Conservation (phyloP, 805 yeast genomes). For the Barnettozyma californica region DNA sequence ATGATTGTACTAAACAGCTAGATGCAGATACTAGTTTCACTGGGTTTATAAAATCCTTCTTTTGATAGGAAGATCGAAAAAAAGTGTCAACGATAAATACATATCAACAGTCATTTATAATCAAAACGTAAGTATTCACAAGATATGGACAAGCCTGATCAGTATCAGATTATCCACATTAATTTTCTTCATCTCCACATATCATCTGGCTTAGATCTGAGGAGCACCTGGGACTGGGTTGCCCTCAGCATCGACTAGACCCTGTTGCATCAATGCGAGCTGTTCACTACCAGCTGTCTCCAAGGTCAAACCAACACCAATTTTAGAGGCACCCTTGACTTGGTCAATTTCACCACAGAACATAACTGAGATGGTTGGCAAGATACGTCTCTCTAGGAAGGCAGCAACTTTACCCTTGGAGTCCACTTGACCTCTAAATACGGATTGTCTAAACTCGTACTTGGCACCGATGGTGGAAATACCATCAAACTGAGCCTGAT, state of each 20-base stretch:
- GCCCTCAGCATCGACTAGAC: constrained; percentile 75
- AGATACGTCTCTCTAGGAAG: constrained; percentile 86
- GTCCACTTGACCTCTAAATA: constrained; percentile 92
- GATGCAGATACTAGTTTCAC: constrained; percentile 15
- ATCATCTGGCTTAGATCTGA: constrained; percentile 33
- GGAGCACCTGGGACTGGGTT: constrained; percentile 83
- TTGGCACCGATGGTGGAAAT: constrained; percentile 93
- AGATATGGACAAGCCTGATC: constrained; percentile 2
- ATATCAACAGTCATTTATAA: background rate
- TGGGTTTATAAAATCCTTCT: constrained; percentile 20
- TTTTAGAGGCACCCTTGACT: constrained; percentile 64
- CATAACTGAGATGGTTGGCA: constrained; percentile 84
- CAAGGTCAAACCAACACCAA: constrained; percentile 93
- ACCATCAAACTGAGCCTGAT: constrained; percentile 84
- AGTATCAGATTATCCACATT: background rate
- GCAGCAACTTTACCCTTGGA: constrained; percentile 86
- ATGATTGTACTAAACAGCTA: constrained; percentile 8
- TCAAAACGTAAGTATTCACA: constrained; percentile 5
- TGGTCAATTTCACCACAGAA: constrained; percentile 95
- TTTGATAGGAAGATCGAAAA: background rate
- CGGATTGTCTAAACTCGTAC: constrained; percentile 94
- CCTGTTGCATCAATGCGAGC: constrained; percentile 86
- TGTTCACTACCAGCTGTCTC: constrained; percentile 95
- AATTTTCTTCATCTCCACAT: background rate
- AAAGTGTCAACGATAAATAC: background rate